Conservation (phyloP, 768 basidiomycete species). For the button mushroom (Agaricus bisporus) region DNA sequence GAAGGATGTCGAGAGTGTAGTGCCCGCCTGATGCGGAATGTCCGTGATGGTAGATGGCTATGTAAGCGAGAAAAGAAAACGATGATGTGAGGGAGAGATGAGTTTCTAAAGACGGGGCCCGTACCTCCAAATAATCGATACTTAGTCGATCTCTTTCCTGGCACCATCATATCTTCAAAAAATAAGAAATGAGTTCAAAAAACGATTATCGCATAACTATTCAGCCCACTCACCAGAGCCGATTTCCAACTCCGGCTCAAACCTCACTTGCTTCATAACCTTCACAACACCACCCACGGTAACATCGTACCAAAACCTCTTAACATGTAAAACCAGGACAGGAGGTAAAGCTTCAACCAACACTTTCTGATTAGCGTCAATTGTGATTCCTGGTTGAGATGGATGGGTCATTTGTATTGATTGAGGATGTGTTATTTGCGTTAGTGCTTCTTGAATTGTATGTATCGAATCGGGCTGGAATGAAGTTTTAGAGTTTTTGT, state of each 20-base stretch:
- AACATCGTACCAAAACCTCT: conserved; percentile 85
- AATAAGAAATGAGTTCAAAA: not conserved
- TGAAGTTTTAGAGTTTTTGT: not conserved
- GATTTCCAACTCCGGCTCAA: conserved; percentile 74
- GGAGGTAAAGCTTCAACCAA: conserved; percentile 81
- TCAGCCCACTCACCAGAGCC: conserved; percentile 44
- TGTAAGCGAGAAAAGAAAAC: not conserved
- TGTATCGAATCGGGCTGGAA: conserved; percentile 63
- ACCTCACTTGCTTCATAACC: conserved; percentile 73
- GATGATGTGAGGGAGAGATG: not conserved
- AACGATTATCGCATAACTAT: not conserved
- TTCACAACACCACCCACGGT: conserved; percentile 76
- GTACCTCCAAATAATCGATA: conserved; percentile 85
- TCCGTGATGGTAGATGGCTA: conserved; percentile 93
- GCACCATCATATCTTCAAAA: conserved; percentile 58
- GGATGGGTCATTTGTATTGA: conserved; percentile 67
- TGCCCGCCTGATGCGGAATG: conserved; percentile 87
- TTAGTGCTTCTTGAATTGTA: conserved; percentile 79
- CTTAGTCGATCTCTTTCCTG: conserved; percentile 39
- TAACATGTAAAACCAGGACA: conserved; percentile 83
- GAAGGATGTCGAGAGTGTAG: conserved; percentile 88
- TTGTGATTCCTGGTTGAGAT: conserved; percentile 45
- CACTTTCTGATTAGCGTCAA: conserved; percentile 59
- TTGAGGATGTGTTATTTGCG: conserved; percentile 73
- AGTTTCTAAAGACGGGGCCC: conserved; percentile 14